Base-by-base conservation (phyloP, 768 basidiomycete genomes). In the Postia placenta region DNA sequence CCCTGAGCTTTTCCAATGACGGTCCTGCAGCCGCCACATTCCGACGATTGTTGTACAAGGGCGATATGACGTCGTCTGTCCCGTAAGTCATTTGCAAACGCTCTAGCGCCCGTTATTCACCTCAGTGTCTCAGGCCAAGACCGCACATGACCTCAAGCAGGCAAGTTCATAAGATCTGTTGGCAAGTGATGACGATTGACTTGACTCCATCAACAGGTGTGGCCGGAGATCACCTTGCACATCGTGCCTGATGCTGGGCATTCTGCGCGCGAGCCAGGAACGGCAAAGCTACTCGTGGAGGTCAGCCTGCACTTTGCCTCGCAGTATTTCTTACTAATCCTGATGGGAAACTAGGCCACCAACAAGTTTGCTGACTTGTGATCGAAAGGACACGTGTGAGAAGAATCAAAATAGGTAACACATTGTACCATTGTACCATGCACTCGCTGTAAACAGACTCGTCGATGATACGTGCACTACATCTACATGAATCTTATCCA, bases 221-320 rank as follows among this genome's bases (percentile, higher is more conserved):
- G 87, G 79, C 90, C 90, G 1, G 87, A 92, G 60, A 67, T 80
- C n/a, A 78, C 80, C 9, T 65, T 94, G 4, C 72, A 80, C 51
- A 77, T 92, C 43, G 84, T 92, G 11, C 81, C 87, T 14, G 87
- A 90, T 64, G 92, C 92, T 2, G 92, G 92, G 0, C 93, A 96
- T 64, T 90, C 87, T 25, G 75, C 87, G 11, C 78, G 83, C 38
- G 93, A 95, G 67, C 60, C 69, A 1, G 85, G 83, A 2, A 94
- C 70, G 9, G 69, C 80, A 23, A 80, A 81, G 63, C 65, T 85
- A 47, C 72, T 95, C 35, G 77, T 89, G 14, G 76, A 90, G 73
- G 90, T 82, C 45, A 25, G 73, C 47, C 19, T 40, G 17, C 36
- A 28, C 22, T 1, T n/a, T 26, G 24, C 14, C 3, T 5, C n/a